These are phyloP conservation scores for Cercospora zeina DNA, from an alignment of 2,329 filamentous ascomycete genomes.

Conservation along the genomic window DNA sequence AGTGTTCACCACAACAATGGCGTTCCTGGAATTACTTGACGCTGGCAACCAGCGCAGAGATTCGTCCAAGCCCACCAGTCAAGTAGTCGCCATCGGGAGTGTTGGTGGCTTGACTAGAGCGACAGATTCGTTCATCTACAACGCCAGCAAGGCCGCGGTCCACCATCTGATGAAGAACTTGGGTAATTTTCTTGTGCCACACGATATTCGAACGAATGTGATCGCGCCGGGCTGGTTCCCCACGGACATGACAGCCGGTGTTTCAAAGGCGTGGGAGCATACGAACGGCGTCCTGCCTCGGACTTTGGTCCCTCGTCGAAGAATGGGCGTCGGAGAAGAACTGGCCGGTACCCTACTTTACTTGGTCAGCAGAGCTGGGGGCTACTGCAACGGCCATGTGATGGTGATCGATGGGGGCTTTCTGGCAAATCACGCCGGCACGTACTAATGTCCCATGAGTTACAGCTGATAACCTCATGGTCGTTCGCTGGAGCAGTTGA, in stretches of 20 bases:
- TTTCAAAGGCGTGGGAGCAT: constrained; percentile 41
- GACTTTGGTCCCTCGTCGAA: constrained; percentile 35
- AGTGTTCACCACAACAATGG: constrained; percentile 48
- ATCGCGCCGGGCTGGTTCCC: constrained; percentile 50
- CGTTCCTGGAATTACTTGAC: constrained; percentile 50
- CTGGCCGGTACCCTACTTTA: constrained; percentile 54
- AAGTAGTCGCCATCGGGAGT: constrained; percentile 50
- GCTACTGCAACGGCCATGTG: constrained; percentile 57
- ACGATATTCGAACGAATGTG: constrained; percentile 51
- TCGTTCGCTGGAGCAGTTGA: background rate
- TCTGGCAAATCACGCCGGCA: constrained; percentile 36
- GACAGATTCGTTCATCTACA: constrained; percentile 41
- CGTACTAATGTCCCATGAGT: background rate
- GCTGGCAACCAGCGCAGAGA: constrained; percentile 46
- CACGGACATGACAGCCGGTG: constrained; percentile 48
- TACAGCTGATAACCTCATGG: background rate
- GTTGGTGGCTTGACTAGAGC: constrained; percentile 44
- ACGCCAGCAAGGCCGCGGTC: constrained; percentile 48
- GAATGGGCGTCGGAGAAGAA: constrained; percentile 46
- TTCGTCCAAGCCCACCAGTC: constrained; percentile 46
- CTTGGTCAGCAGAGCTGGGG: constrained; percentile 53
- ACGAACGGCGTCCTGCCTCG: constrained; percentile 37
- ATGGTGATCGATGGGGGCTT: constrained; percentile 52
- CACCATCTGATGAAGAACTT: constrained; percentile 51
- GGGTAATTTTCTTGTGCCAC: constrained; percentile 45